Base-by-base conservation (phyloP, 192 early-diverging fungal genomes). In the Coemansia furcata region DNA sequence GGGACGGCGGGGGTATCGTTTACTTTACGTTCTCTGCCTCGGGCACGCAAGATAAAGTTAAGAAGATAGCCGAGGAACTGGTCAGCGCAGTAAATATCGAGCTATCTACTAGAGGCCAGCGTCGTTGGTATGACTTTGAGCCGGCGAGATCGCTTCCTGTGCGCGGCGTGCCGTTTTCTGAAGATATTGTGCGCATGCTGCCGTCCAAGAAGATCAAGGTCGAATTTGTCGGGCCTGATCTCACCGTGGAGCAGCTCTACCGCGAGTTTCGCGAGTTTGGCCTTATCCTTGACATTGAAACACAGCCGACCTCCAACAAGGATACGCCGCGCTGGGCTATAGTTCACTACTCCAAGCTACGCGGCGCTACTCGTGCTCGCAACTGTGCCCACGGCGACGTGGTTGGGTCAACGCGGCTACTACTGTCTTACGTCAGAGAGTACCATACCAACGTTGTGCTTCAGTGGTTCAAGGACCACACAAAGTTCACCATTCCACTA, bases 311-410 rank as follows among this genome's bases (percentile, higher is more conserved):
- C 3, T 67, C 80, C 1, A 74, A 74, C 59, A 97, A 95, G 72
- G 93, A 95, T 54, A 74, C 87, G 60, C 89, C 93, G 39, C 85
- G 89, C 49, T 90, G 85, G 76, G 97, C 94, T 1, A 80, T 90
- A 36, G 87, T 96, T 62, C 87, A 92, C 63, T 99, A 90, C 71
- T 80, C 87, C 35, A 76, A 85, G 46, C 85, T 91, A 67, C 88
- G 93, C 7, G 81, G 89, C 0, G 94, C 97, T n/a, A 93, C 96
- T 2, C 91, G 91, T 61, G 97, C 97, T 6, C 86, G 91, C 36
- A 95, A 94, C 67, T 99, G 97, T 78, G 77, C 95, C 38, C 92
- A 99, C 66, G 94, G 94, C n/a, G 68, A 89, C 58, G 69, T 83
- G 3, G 74, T 98, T 47, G 85, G 88, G 23, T 85, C 78, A 4